Percentiles rank a stretch among this genome's conserved stretches.
Conservation (phyloP, 352 stramenopile species). For the Globisporangium polare region DNA sequence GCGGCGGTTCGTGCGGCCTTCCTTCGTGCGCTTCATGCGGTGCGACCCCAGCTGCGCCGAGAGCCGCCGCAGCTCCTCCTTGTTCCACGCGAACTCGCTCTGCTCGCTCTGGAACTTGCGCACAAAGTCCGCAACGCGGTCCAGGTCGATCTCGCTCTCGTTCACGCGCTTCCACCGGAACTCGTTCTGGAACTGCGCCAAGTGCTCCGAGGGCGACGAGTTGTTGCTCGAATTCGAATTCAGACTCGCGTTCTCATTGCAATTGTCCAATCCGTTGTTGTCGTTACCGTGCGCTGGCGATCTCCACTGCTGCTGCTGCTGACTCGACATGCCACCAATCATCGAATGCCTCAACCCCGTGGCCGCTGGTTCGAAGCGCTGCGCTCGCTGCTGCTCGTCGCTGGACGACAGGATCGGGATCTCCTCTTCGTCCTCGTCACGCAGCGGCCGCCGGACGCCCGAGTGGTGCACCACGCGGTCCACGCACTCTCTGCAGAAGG, state of each 20-base stretch:
- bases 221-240: neutral
- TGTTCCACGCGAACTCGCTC: slow-evolving; percentile 29
- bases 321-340: neutral
- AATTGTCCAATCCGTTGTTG: neutral
- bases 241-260: neutral
- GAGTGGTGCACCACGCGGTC: slow-evolving; percentile 30
- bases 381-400: neutral
- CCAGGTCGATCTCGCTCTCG: slow-evolving; percentile 21
- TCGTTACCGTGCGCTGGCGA: neutral
- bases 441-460: slow-evolving; percentile 9
- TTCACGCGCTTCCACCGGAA: neutral
- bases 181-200: neutral
- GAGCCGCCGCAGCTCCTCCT: slow-evolving; percentile 32
- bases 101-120: slow-evolving; percentile 20
- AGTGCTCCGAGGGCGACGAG: slow-evolving; percentile 11
- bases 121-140: slow-evolving; percentile 27
- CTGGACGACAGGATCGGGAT: slow-evolving; percentile 16
- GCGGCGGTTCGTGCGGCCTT: slow-evolving; percentile 14
- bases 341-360: neutral
- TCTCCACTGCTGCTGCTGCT: neutral
- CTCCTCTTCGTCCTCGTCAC: slow-evolving; percentile 26
- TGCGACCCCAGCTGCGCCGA: slow-evolving; percentile 18
- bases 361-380: neutral
- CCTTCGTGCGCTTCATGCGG: slow-evolving; percentile 19
- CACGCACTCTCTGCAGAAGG: slow-evolving; percentile 58